These are phyloP conservation scores for Cryptomeria japonica DNA, from an alignment of 75 land plant species.

Conservation along the genomic window DNA sequence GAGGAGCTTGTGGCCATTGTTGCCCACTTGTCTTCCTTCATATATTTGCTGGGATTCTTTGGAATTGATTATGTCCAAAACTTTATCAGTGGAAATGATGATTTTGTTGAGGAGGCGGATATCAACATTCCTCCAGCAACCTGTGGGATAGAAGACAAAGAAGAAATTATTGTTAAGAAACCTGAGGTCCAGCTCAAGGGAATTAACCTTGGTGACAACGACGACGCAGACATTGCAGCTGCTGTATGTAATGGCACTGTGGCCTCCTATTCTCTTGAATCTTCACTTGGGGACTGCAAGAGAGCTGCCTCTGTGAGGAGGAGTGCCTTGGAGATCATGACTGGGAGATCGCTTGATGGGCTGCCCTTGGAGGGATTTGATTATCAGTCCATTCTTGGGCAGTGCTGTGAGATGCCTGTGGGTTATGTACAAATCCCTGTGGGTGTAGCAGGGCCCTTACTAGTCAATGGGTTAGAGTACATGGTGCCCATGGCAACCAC, in stretches of 20 bases:
- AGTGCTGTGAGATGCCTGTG: constrained; percentile 85
- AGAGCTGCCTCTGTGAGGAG: constrained; percentile 60
- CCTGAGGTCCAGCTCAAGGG: constrained; percentile 15
- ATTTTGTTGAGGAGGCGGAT: background rate
- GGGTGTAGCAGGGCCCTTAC: constrained; percentile 73
- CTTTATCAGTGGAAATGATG: constrained; percentile 8
- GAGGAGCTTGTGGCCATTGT: constrained; percentile 63
- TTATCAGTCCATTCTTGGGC: constrained; percentile 63
- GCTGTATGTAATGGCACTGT: constrained; percentile 46
- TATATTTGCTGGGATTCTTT: constrained; percentile 82
- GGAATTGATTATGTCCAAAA: constrained; percentile 79
- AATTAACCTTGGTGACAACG: constrained; percentile 13
- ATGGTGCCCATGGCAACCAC: constrained; percentile 89
- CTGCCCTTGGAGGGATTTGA: constrained; percentile 74
- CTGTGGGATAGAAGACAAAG: background rate
- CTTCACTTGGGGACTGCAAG: constrained; percentile 60
- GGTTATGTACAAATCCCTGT: constrained; percentile 81
- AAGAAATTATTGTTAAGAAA: background rate
- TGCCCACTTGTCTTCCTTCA: constrained; percentile 61
- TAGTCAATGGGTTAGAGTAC: constrained; percentile 67
- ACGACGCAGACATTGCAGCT: constrained; percentile 51
- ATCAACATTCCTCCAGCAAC: background rate
- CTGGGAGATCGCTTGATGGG: constrained; percentile 56
- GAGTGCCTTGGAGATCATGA: constrained; percentile 46
- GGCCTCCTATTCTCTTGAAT: constrained; percentile 63